Conservation (phyloP, 441 rosid genomes). For the Syzygium syzygioides region DNA sequence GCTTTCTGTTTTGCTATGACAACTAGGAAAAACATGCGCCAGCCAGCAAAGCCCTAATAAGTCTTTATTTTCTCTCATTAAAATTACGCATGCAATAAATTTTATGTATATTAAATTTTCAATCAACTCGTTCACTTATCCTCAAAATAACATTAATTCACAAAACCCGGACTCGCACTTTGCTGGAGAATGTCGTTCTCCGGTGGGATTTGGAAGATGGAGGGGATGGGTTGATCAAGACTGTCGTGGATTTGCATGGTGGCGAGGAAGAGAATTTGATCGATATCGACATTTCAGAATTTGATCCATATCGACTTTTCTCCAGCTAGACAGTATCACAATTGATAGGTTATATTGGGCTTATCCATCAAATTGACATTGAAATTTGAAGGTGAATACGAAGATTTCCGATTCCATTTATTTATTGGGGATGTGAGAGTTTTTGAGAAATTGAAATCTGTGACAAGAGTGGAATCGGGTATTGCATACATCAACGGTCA, state of each 20-base stretch:
- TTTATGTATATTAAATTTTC: neutral
- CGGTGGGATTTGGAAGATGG: conserved; percentile 12
- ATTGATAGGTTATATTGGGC: too few species aligned
- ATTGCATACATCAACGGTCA: too few species aligned
- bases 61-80: neutral
- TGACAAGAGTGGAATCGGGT: too few species aligned
- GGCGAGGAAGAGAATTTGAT: neutral
- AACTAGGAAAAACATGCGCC: neutral
- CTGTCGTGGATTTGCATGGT: neutral
- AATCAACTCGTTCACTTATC: neutral
- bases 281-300: neutral
- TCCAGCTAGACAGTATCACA: neutral
- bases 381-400: neutral
- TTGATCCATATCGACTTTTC: neutral
- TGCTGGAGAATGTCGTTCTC: neutral
- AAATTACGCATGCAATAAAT: too few species aligned
- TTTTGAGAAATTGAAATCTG: neutral
- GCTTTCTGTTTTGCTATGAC: neutral
- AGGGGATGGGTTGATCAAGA: conserved; percentile 17
- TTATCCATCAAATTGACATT: neutral
- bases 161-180: neutral
- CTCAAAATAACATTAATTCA: neutral
- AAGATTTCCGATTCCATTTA: neutral
- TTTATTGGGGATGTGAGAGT: too few species aligned
- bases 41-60: neutral